Conservation (phyloP, 306 rosid species). For the Prunus kanzakura region DNA sequence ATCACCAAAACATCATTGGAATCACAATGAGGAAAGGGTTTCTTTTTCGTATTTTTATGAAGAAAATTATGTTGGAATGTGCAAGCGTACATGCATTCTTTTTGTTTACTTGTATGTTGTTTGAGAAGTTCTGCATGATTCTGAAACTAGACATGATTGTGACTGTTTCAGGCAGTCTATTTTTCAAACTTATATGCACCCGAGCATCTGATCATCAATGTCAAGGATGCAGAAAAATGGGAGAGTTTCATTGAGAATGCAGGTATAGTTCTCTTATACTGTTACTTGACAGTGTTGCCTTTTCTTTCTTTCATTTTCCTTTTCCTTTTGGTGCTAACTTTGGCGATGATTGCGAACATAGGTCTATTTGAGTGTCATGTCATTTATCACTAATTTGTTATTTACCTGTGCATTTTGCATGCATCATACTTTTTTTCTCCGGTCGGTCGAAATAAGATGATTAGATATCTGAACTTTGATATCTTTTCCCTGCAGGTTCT, state of each 20-base stretch:
- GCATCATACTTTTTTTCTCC: background rate
- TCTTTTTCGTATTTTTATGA: background rate
- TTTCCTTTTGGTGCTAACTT: background rate
- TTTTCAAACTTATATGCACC: constrained; percentile 97
- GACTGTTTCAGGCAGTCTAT: constrained; percentile 69
- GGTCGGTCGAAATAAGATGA: background rate
- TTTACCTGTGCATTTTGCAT: background rate
- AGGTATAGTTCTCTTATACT: constrained; percentile 38
- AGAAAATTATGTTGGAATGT: background rate
- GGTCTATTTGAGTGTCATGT: background rate
- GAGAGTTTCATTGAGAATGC: constrained; percentile 95
- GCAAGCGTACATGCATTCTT: background rate
- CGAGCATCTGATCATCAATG: constrained; percentile 88
- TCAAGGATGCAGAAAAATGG: constrained; percentile 93
- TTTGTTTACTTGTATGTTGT: background rate
- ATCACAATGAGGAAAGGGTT: background rate
- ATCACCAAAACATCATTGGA: background rate
- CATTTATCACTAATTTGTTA: background rate
- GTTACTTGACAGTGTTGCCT: background rate
- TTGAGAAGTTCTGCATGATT: background rate
- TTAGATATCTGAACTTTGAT: background rate
- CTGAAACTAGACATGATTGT: constrained; percentile 12
- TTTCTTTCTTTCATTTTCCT: background rate
- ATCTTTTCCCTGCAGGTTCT: constrained; percentile 52
- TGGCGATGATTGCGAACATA: background rate